These are phyloP conservation scores for Colletotrichum karsti DNA, from an alignment of 2,329 filamentous ascomycete genomes.

Conservation along the genomic window DNA sequence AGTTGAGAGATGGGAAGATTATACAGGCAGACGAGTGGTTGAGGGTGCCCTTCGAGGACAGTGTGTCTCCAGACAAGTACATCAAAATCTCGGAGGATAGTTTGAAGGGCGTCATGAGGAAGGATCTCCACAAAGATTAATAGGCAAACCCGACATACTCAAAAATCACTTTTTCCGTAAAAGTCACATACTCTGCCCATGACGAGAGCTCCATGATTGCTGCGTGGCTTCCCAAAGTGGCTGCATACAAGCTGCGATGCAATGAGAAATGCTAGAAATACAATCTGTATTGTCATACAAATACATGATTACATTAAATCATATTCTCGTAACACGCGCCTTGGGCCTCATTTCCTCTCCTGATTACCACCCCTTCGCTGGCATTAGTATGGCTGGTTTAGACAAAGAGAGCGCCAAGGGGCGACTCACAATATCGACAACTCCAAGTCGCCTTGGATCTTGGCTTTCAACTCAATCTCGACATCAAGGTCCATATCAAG, in stretches of 20 bases:
- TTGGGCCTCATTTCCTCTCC: neutral
- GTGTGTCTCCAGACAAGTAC: slow-evolving; percentile 18
- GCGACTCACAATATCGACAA: slow-evolving; percentile 16
- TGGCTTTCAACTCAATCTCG: slow-evolving; percentile 26
- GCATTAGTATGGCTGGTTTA: neutral
- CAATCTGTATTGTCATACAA: no score
- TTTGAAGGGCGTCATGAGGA: slow-evolving; percentile 10
- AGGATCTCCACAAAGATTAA: neutral
- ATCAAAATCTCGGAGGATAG: slow-evolving; percentile 17
- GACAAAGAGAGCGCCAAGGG: neutral
- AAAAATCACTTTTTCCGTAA: no score
- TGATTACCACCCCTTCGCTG: neutral
- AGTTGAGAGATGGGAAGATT: slow-evolving; percentile 13
- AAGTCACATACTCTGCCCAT: no score
- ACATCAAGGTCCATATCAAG: slow-evolving; percentile 27
- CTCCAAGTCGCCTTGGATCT: slow-evolving; percentile 18
- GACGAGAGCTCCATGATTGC: no score
- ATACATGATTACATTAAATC: neutral
- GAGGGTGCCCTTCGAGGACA: slow-evolving; percentile 13
- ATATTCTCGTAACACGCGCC: neutral
- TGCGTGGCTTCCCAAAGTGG: no score
- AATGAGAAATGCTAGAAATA: no score
- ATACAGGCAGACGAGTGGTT: slow-evolving; percentile 14
- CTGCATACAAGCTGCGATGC: no score
- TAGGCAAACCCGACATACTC: no score